These are phyloP conservation scores for Lentinula edodes DNA, from an alignment of 768 basidiomycete genomes.

Conservation along the genomic window DNA sequence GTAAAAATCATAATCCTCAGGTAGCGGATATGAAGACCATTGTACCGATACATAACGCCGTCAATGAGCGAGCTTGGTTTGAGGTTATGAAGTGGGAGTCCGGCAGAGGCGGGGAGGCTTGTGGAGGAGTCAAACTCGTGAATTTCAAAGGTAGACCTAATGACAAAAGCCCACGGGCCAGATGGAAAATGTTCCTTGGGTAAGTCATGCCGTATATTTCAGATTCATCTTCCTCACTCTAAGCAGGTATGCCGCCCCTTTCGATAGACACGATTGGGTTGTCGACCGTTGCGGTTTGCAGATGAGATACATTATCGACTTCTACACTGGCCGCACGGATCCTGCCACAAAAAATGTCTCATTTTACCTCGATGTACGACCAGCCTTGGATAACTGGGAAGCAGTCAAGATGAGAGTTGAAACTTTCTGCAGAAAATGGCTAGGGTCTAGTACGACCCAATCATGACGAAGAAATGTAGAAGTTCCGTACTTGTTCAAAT, in stretches of 20 bases:
- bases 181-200: constrained; percentile 83
- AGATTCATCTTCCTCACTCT: background rate
- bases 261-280: constrained; percentile 97
- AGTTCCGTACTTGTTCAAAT: too few species aligned
- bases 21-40: constrained; percentile 91
- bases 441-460: constrained; percentile 11
- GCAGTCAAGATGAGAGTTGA: constrained; percentile 79
- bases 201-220: constrained; percentile 31
- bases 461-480: background rate
- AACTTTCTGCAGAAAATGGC: constrained; percentile 40
- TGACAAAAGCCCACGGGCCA: constrained; percentile 75
- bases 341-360: constrained; percentile 53
- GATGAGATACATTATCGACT: constrained; percentile 95
- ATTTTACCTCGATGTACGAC: constrained; percentile 92
- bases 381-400: constrained; percentile 92
- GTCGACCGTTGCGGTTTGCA: constrained; percentile 89
- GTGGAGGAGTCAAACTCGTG: constrained; percentile 77
- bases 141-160: constrained; percentile 88
- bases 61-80: constrained; percentile 90
- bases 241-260: constrained; percentile 83
- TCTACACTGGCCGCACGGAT: constrained; percentile 78
- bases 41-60: constrained; percentile 98
- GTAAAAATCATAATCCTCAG: constrained; percentile 88
- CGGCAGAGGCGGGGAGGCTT: constrained; percentile 74
- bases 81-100: constrained; percentile 81